These are phyloP conservation scores for Henckelia pumila DNA, from an alignment of 257 asterid species.

Conservation along the genomic window DNA sequence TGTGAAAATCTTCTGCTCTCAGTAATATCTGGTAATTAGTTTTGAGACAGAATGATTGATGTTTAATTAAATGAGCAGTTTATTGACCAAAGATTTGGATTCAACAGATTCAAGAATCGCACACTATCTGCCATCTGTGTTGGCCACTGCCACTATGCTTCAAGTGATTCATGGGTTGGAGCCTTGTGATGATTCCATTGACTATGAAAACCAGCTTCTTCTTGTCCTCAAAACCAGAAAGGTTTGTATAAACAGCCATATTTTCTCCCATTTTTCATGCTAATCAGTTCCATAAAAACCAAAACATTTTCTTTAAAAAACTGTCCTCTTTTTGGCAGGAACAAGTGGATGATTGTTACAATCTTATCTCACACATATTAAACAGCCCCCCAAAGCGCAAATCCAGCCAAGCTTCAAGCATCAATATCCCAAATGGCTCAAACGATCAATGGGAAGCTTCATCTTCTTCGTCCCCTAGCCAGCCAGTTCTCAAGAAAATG, in stretches of 20 bases:
- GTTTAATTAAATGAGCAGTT: neutral
- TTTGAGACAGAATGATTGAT: neutral
- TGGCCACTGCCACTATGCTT: slow-evolving; percentile 87
- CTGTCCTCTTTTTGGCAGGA: slow-evolving; percentile 36
- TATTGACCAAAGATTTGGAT: neutral
- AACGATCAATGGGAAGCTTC: slow-evolving; percentile 43
- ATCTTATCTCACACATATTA: slow-evolving; percentile 36
- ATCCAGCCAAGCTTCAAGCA: slow-evolving; percentile 21
- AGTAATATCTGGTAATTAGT: slow-evolving; percentile 61
- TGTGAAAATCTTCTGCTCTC: slow-evolving; percentile 69
- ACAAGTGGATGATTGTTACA: slow-evolving; percentile 64
- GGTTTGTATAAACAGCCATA: slow-evolving; percentile 36
- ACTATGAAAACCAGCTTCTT: slow-evolving; percentile 70
- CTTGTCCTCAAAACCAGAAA: slow-evolving; percentile 58
- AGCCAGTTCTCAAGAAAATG: slow-evolving; percentile 46
- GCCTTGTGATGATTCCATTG: slow-evolving; percentile 41
- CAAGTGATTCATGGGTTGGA: slow-evolving; percentile 68
- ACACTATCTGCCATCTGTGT: slow-evolving; percentile 61
- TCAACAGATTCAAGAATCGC: slow-evolving; percentile 62
- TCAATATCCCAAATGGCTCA: slow-evolving; percentile 46
- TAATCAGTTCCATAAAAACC: neutral
- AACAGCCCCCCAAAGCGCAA: slow-evolving; percentile 46
- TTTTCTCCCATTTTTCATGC: neutral
- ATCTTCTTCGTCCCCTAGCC: slow-evolving; percentile 28
- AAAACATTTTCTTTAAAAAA: neutral